Base-by-base conservation (phyloP, 2,329 filamentous ascomycete genomes). In the Arthrobotrys megalospora region DNA sequence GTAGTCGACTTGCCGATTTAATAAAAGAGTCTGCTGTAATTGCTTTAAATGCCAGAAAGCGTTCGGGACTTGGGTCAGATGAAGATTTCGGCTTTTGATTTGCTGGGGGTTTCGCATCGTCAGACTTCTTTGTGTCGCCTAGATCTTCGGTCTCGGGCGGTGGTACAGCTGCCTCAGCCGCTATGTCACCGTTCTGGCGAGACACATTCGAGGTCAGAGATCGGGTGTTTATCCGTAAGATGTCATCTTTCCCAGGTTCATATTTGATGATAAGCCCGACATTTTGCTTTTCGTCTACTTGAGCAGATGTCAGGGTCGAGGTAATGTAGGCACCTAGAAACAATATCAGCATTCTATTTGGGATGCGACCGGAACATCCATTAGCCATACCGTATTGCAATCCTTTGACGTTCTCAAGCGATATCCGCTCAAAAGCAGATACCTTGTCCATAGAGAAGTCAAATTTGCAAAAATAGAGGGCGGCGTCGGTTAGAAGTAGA, bases 401-500 rank as follows among this genome's bases (percentile, higher is more conserved):
- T 24, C 88, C 87, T 0, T 88, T 88, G 41, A 99, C 86, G 72
- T 93, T 92, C 19, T 89, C 87, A 6, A 98, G 87, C 73, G 92
- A 90, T 12, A 97, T 90, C 6, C 94, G 88, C 85, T 98, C 94
- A 83, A 97, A 98, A 0, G 92, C 94, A 11, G 92, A 91, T 0
- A 99, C 93, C 83, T 98, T 98, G 85, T 98, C 96, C 6, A 94
- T 91, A 80, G 92, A 92, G 94, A 95, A 98, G 84, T 98, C 94
- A 81, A 98, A 94, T 12, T 93, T 90, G 83, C 94, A 97, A 79
- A 93, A 90, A 83, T 98, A 98, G 1, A 98, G 84, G 0, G 94
- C 95, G 0, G 88, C 87, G 80, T 97, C 91, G 0, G 96, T 98
- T 36, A 99, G 86, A 0, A 99, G 87, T 0, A 99, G 87, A 0